Evolutionary conservation across 495 filamentous ascomycete genomes (phyloP).

Genomic region (Penicillium crystallinum): DNA sequence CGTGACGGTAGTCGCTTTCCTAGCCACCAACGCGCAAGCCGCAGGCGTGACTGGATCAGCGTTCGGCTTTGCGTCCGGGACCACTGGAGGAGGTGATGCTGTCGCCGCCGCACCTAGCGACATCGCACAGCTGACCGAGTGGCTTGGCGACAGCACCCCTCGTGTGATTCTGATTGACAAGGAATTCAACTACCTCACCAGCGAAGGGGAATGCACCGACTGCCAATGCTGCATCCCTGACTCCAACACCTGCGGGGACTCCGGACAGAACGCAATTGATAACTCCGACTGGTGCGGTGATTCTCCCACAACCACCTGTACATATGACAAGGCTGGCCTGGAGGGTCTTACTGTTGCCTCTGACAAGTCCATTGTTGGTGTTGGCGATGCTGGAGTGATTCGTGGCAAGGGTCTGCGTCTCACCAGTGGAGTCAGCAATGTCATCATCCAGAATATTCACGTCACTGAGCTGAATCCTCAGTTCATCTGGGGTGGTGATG

Average conservation of each 20-base stretch:
- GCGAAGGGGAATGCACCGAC: too few species aligned
- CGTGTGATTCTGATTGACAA: conserved; percentile 32
- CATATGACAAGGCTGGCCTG: conserved; percentile 42
- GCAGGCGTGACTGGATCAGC: conserved; percentile 26
- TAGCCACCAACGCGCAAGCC: conserved; percentile 7
- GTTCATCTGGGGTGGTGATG: conserved; percentile 49
- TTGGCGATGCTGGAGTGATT: conserved; percentile 34
- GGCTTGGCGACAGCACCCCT: conserved; percentile 31
- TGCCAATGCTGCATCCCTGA: too few species aligned
- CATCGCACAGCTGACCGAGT: conserved; percentile 40
- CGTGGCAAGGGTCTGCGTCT: conserved; percentile 42
- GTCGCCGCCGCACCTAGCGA: conserved; percentile 31
- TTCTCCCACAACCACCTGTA: conserved; percentile 34
- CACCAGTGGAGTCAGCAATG: conserved; percentile 36
- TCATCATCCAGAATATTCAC: conserved; percentile 49
- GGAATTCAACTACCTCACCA: too few species aligned
- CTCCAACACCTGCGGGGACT: too few species aligned
- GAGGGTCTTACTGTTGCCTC: conserved; percentile 42
- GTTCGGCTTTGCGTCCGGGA: conserved; percentile 37
- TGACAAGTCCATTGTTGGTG: conserved; percentile 42
- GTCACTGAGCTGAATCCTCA: conserved; percentile 44
- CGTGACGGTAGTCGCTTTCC: not conserved
- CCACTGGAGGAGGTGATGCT: conserved; percentile 41
- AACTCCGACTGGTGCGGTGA: conserved; percentile 41
- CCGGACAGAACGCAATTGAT: not conserved